Conservation (phyloP, 257 asterid genomes). For the Nicotiana knightiana region DNA sequence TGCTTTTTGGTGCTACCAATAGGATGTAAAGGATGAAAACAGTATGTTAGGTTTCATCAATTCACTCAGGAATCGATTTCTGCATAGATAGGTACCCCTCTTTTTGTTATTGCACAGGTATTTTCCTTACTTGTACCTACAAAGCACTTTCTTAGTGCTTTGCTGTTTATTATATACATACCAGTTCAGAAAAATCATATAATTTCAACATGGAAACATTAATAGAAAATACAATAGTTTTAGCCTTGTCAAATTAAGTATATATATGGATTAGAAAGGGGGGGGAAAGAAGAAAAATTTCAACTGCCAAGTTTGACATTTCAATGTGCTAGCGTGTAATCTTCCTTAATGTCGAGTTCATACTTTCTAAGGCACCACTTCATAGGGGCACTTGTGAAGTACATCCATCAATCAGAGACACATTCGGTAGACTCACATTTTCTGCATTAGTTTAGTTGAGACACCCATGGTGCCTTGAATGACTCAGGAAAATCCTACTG, state of each 20-base stretch:
- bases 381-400: background rate
- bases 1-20: no score
- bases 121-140: no score
- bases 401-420: background rate
- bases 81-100: no score
- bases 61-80: no score
- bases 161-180: no score
- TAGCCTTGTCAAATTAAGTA: background rate
- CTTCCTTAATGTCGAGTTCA: background rate
- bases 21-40: no score
- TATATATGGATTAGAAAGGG: background rate
- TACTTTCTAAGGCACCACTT: background rate
- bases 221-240: background rate
- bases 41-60: no score
- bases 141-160: no score
- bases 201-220: background rate
- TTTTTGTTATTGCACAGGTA: no score
- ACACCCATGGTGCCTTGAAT: background rate
- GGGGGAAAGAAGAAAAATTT: background rate
- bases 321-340: background rate
- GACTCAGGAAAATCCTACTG: background rate
- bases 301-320: background rate
- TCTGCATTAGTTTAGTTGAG: background rate
- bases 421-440: background rate
- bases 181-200: background rate